phyloP scores from a whole-genome alignment of 371 early-diverging fungal genomes.

The Rhizopus stolonifer region DNA sequence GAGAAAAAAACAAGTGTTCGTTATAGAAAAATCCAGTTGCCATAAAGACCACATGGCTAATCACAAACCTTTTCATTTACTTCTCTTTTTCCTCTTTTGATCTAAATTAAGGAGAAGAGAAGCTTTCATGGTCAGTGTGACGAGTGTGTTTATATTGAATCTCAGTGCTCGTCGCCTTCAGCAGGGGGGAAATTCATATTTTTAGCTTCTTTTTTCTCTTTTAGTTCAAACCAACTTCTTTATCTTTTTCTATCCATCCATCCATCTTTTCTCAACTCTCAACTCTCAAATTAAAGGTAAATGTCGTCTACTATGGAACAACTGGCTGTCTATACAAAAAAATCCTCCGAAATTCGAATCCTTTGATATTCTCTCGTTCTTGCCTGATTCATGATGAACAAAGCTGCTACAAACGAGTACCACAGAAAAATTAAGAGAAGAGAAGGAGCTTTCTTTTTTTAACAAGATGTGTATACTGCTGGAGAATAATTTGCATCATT shows the following conservation, averaged over 20 bases:
- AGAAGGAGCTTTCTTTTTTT: too few species aligned
- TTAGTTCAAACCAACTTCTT: neutral
- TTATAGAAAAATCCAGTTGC: too few species aligned
- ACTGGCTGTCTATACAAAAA: conserved; percentile 9
- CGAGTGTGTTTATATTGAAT: neutral
- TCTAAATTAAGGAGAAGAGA: neutral
- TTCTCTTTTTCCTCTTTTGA: neutral
- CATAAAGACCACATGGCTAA: too few species aligned
- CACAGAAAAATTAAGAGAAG: neutral
- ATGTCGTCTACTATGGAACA: conserved; percentile 23
- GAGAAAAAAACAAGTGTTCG: too few species aligned
- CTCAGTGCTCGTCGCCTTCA: neutral
- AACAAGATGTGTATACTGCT: neutral
- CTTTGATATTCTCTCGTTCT: neutral
- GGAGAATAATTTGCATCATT: neutral
- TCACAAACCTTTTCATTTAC: too few species aligned
- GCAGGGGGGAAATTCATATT: conserved; percentile 1
- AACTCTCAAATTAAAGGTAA: conserved; percentile 15
- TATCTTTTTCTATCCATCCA: neutral
- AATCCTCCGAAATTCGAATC: conserved; percentile 4
- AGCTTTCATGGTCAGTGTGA: neutral
- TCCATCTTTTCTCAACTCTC: conserved; percentile 4
- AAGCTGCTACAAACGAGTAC: too few species aligned
- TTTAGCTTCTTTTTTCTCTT: conserved; percentile 1
- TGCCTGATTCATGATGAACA: neutral